Evolutionary conservation across 148 eudicot species (phyloP), one percentile per base, ranked within the genome.

Genomic region (Fagopyrum homotropicum): DNA sequence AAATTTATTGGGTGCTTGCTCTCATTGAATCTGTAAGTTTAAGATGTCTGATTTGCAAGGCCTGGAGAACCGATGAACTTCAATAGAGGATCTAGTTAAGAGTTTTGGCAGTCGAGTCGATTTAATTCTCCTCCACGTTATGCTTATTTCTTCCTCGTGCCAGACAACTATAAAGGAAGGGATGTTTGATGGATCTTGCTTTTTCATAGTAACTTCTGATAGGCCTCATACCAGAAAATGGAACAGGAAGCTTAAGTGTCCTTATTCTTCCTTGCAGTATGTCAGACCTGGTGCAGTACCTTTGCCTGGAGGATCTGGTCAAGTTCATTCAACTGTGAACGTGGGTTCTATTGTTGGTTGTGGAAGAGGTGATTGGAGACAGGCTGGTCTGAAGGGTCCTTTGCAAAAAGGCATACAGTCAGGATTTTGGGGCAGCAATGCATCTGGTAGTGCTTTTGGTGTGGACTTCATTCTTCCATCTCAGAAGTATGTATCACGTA

Each of bases 401-500:
- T 22, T 83, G 84, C 95, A 90, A 73, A 94, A 92, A 81, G 87
- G 88, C 73, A 87, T 91, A 80, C 88, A 86, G 79, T 81, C 92
- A 19, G 91, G 90, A 40, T 87, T 72, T 75, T 95, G 99, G 99
- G 92, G 90, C 9, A 79, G 56, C 76, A 82, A 80, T 82, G 68
- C 80, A 45, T 76, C 88, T 49, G 87, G 92, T 5, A 96, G 92
- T 81, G 92, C 92, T 69, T 82, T 79, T 79, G 91, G 87, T 76
- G 83, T 84, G 79, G 97, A 92, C 73, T 95, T 95, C 80, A 90
- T 94, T 77, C 99, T 95, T 75, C 99, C 99, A n/a, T 92, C 99
- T 59, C 97, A 95, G 81, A 96, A 96, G 99, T 96, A 86, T 40
- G 71, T 66, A 66, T 9, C 35, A 2, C 46, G 17, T 0, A 49